Conservation (phyloP, 768 basidiomycete species). For the Boletus rubescentipes region DNA sequence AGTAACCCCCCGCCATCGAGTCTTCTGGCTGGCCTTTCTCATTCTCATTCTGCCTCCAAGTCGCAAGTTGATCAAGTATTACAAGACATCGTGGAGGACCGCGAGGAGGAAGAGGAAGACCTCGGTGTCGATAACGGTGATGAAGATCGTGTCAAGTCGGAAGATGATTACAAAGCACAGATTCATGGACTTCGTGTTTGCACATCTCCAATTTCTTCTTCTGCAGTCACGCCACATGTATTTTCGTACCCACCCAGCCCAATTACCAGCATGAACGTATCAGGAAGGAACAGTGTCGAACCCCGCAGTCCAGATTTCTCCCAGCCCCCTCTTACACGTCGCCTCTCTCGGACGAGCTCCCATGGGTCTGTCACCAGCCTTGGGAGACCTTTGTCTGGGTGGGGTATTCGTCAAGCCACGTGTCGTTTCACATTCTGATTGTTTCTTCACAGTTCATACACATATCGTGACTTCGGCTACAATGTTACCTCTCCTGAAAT, state of each 20-base stretch:
- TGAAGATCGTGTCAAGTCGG: conserved; percentile 20
- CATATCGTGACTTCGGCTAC: conserved; percentile 15
- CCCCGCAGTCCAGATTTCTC: conserved; percentile 26
- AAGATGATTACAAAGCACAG: conserved; percentile 30
- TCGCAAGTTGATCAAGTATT: conserved; percentile 35
- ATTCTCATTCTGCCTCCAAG: conserved; percentile 27
- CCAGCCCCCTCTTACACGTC: conserved; percentile 19
- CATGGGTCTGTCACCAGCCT: conserved; percentile 27
- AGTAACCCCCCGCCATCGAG: conserved; percentile 40
- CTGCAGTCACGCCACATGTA: conserved; percentile 25
- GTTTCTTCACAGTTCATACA: conserved; percentile 10
- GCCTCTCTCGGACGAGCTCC: conserved; percentile 24
- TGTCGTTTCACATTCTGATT: not conserved
- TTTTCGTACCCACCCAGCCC: conserved; percentile 26
- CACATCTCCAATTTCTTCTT: conserved; percentile 39
- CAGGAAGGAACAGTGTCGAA: conserved; percentile 25
- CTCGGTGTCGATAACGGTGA: conserved; percentile 17
- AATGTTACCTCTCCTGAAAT: conserved; percentile 18
- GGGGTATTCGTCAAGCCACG: not conserved
- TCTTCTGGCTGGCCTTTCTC: conserved; percentile 33
- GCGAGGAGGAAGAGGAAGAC: conserved; percentile 56
- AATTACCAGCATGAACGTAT: conserved; percentile 10
- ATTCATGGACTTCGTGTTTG: conserved; percentile 61
- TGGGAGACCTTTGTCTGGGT: conserved; percentile 29
- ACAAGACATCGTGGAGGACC: conserved; percentile 51